Base-by-base conservation (phyloP, 768 basidiomycete genomes). In the Lactifluus rugatus region DNA sequence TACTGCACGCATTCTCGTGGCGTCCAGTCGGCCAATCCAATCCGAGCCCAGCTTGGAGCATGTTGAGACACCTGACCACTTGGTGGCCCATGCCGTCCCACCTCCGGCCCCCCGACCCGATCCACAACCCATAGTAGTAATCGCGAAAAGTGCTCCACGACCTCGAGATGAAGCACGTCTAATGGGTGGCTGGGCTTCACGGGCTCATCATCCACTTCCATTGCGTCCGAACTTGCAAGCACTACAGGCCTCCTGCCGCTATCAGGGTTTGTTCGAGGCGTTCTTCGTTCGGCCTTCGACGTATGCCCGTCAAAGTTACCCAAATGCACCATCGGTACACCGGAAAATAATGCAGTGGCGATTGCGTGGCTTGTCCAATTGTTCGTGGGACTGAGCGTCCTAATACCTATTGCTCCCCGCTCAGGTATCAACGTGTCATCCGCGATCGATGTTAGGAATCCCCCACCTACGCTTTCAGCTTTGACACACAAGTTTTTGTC, bases 401-500 rank as follows among this genome's bases (percentile, higher is more conserved):
- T 32, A 5, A 60, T 57, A 6, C 46, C 65, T 61, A 51, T 32
- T 23, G 17, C 10, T 32, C 47, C 39, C 26, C 48, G 2, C 5
- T 36, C 46, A 32, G 7, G 52, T 28, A 36, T 56, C 25, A 60
- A 46, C 16, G 19, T 21, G 28, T 32, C 41, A 28, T 26, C 11
- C 26, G 19, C 11, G 6, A 62, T 39, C n/a, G 31, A 7, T 28
- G n/a, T 48, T 25, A 36, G 31, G 32, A 45, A 53, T 37, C 21
- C 36, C 58, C 48, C 39, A 65, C 63, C 59, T 46, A 46, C 68
- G 25, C 72, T 74, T 64, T 78, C 75, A 34, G 74, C 74, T 61
- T 82, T 75, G 50, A 82, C 72, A 56, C 77, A 79, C 31, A 91
- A 70, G 62, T 85, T 85, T 48, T 79, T 83, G 70, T 92, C 89